Base-by-base conservation (phyloP, 148 eudicot genomes). In the Linanthus parryae region DNA sequence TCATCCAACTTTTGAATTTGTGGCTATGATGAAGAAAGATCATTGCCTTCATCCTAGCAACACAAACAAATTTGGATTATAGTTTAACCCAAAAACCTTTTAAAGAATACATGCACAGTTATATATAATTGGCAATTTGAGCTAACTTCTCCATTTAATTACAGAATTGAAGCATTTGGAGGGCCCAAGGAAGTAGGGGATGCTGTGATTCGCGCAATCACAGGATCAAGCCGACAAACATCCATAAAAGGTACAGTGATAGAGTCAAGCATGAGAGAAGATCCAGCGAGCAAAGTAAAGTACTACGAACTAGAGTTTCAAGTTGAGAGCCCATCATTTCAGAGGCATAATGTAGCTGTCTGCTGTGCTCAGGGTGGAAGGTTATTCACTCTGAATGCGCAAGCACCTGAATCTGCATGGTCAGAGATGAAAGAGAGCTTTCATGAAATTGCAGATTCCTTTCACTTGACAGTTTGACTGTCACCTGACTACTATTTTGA, bases 121-220 rank as follows among this genome's bases (percentile, higher is more conserved):
- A n/a, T n/a, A n/a, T 31, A 38, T n/a, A 38, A 6, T 38, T 6
- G 30, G 24, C 10, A 2, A 15, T 27, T 14, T 21, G 24, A 41
- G 23, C 10, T n/a, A 3, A 18, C 31, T 39, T 37, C 33, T 19
- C 19, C 45, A 37, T 40, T 72, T 44, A 20, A 35, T 26, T 8
- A 34, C 65, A 92, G 99, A 60, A 94, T 94, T 7, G 96, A 94
- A 64, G 84, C 96, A 45, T 94, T 84, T 62, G 96, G 99, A 24
- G 91, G 84, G 44, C 69, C 95, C 27, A 62, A 82, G 39, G 88
- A 88, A 63, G 85, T 92, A 2, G 96, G 95, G 64, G 88, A 84
- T 60, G 67, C 78, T 10, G 62, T 94, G n/a, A 59, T 84, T 4
- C 68, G 70, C 30, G 63, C 63, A 15, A 78, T 94, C 10, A 82